Evolutionary conservation across 179 eudicot species (phyloP).

Genomic region (Silene vulgaris): DNA sequence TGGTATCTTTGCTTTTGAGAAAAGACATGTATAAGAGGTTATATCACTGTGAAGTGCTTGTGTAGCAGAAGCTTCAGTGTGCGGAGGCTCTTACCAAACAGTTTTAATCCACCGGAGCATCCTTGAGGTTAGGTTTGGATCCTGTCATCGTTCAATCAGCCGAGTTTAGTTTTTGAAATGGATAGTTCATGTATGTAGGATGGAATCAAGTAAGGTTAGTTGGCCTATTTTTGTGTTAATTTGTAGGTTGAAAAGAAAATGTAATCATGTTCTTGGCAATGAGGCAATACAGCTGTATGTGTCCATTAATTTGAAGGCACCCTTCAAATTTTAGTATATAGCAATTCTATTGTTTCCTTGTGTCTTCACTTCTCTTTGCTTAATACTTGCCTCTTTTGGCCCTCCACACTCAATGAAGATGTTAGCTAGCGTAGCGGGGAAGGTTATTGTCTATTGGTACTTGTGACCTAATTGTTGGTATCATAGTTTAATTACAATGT

Average conservation of each 20-base stretch:
- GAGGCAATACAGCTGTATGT: neutral
- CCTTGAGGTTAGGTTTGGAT: slow-evolving; percentile 39
- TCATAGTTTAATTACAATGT: too few relatives aligned
- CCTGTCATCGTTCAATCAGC: slow-evolving; percentile 48
- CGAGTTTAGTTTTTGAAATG: slow-evolving; percentile 25
- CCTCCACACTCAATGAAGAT: neutral
- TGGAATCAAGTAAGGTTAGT: slow-evolving; percentile 10
- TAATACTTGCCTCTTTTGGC: neutral
- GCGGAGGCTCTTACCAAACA: slow-evolving; percentile 42
- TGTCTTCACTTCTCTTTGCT: neutral
- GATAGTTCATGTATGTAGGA: slow-evolving; percentile 11
- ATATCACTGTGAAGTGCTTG: slow-evolving; percentile 10
- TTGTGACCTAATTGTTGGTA: neutral
- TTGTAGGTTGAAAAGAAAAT: slow-evolving; percentile 12
- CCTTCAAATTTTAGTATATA: neutral
- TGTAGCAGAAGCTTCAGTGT: slow-evolving; percentile 31
- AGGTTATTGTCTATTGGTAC: neutral
- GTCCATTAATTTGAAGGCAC: neutral
- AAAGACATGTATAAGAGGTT: neutral
- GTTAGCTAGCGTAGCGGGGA: neutral
- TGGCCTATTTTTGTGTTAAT: slow-evolving; percentile 18
- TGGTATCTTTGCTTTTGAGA: neutral
- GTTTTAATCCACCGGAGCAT: slow-evolving; percentile 43
- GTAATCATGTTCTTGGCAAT: slow-evolving; percentile 5
- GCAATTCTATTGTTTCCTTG: neutral